Percentiles rank a stretch among this genome's conserved stretches.
Conservation (phyloP, 352 stramenopile genomes). For the Phytopythium cucurbitacearum region DNA sequence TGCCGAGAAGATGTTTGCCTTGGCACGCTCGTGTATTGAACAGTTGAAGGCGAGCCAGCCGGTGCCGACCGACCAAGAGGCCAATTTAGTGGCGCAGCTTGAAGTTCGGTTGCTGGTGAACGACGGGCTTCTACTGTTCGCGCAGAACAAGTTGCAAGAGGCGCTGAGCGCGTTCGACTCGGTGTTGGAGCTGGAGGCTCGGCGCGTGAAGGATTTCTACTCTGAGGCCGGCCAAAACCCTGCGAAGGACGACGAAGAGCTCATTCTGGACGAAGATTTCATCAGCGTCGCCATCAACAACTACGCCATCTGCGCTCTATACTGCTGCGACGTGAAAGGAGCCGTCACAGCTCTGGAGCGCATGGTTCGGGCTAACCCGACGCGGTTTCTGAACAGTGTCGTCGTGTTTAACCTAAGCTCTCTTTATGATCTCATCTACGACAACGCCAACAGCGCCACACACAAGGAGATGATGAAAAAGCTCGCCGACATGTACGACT, state of each 20-base stretch:
- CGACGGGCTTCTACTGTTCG: slow-evolving; percentile 68
- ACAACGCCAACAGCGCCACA: slow-evolving; percentile 71
- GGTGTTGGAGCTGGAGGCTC: slow-evolving; percentile 40
- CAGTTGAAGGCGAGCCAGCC: slow-evolving; percentile 11
- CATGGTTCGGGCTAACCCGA: slow-evolving; percentile 66
- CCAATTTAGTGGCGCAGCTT: slow-evolving; percentile 26
- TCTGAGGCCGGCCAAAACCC: slow-evolving; percentile 1
- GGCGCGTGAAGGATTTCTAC: background rate
- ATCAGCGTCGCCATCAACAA: slow-evolving; percentile 75
- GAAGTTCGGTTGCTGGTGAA: slow-evolving; percentile 61
- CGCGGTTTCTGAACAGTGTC: slow-evolving; percentile 60
- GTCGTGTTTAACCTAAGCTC: slow-evolving; percentile 82
- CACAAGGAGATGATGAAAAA: slow-evolving; percentile 85
- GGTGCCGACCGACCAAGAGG: slow-evolving; percentile 2
- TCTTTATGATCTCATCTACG: slow-evolving; percentile 74
- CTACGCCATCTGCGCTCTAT: slow-evolving; percentile 75
- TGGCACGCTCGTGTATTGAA: slow-evolving; percentile 29
- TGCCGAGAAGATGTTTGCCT: slow-evolving; percentile 53
- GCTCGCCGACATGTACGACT: slow-evolving; percentile 62
- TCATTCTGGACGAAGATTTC: slow-evolving; percentile 67
- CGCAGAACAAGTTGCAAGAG: slow-evolving; percentile 79
- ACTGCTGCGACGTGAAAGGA: slow-evolving; percentile 74
- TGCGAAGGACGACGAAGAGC: slow-evolving; percentile 24
- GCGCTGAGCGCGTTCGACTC: slow-evolving; percentile 69
- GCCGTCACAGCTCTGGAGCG: slow-evolving; percentile 63